A percentile compares a stretch with the other conserved stretches of the same genome.
Conservation (phyloP, 2,329 filamentous ascomycete genomes). For the Pseudogymnoascus sp. region DNA sequence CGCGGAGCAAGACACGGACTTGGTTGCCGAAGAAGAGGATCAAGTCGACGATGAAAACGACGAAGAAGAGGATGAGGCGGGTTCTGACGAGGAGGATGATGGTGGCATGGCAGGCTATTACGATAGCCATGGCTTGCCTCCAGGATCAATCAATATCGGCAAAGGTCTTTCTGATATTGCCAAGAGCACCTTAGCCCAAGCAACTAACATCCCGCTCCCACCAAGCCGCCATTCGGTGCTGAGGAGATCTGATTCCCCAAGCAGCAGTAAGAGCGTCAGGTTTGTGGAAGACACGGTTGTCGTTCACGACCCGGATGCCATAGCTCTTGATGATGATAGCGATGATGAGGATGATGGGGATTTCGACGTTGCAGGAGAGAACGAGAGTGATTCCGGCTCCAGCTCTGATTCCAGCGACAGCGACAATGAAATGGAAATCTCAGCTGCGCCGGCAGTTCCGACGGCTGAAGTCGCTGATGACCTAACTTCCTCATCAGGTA, state of each 20-base stretch:
- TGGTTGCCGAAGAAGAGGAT: constrained; percentile 21
- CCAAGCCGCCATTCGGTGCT: constrained; percentile 11
- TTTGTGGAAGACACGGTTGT: constrained; percentile 17
- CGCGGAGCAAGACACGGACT: background rate
- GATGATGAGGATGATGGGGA: constrained; percentile 16
- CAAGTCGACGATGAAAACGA: constrained; percentile 14
- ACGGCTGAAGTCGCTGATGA: background rate
- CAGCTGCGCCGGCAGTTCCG: background rate
- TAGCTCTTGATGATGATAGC: constrained; percentile 23
- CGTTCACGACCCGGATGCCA: constrained; percentile 17
- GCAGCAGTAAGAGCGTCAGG: constrained; percentile 22
- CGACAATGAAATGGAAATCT: background rate
- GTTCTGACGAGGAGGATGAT: constrained; percentile 19
- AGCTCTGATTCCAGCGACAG: background rate
- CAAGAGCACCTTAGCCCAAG: constrained; percentile 12
- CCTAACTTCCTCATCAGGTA: constrained; percentile 8
- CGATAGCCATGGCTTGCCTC: constrained; percentile 25
- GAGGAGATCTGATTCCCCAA: constrained; percentile 16
- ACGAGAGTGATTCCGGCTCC: background rate
- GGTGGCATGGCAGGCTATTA: constrained; percentile 24
- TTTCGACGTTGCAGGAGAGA: background rate
- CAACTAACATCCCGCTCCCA: background rate
- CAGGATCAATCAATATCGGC: constrained; percentile 24
- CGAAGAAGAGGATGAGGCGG: constrained; percentile 18
- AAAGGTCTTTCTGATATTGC: constrained; percentile 23